Evolutionary conservation across 305 asterid species (phyloP).

Genomic region (Euphrasia arctica): DNA sequence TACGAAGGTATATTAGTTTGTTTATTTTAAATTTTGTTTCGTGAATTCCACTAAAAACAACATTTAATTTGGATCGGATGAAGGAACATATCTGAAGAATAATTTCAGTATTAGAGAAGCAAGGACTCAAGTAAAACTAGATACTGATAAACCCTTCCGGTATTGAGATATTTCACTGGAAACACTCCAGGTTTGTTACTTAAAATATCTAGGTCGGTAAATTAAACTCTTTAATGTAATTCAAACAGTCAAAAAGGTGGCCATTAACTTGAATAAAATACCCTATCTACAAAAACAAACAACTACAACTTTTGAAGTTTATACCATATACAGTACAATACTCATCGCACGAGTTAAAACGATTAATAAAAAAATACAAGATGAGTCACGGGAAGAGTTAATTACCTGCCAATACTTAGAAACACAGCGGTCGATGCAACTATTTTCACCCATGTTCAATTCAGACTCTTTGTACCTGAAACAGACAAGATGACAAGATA

Average conservation of each 20-base stretch:
- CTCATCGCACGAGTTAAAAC: background rate
- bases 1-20: too few species aligned
- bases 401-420: constrained; percentile 95
- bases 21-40: too few species aligned
- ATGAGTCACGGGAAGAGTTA: constrained; percentile 7
- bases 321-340: background rate
- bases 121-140: background rate
- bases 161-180: background rate
- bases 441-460: constrained; percentile 90
- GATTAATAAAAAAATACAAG: constrained; percentile 1
- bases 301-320: background rate
- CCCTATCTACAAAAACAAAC: background rate
- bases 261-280: background rate
- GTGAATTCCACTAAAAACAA: too few species aligned
- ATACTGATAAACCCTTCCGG: background rate
- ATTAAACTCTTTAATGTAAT: background rate
- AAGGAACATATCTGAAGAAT: background rate
- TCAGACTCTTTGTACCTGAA: constrained; percentile 86
- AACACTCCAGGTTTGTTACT: background rate
- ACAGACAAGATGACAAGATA: background rate
- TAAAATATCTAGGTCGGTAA: background rate
- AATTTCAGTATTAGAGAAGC: background rate
- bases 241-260: background rate
- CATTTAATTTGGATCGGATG: too few species aligned
- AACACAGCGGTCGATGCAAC: constrained; percentile 88